These are phyloP conservation scores for Paspalum notatum DNA, from an alignment of 176 grass and related monocot genomes.

Conservation along the genomic window DNA sequence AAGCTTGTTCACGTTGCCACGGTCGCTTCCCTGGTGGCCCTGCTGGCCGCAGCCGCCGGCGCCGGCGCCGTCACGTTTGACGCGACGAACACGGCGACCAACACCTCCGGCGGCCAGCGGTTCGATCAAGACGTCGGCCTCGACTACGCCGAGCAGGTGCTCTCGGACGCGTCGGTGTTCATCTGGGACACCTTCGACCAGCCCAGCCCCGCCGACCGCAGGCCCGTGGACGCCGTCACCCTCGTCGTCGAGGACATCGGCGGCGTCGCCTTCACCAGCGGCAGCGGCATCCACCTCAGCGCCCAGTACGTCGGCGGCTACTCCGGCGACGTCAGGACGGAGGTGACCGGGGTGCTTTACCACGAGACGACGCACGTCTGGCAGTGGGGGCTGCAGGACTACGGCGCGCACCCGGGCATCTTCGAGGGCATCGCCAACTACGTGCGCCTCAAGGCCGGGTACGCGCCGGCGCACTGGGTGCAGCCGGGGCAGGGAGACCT, in stretches of 20 bases:
- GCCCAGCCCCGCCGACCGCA: constrained; percentile 27
- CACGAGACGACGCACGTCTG: constrained; percentile 74
- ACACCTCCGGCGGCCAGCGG: constrained; percentile 49
- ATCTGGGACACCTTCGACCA: constrained; percentile 58
- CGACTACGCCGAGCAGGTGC: constrained; percentile 52
- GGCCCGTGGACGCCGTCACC: constrained; percentile 31
- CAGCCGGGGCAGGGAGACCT: constrained; percentile 43
- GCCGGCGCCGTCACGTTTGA: constrained; percentile 52
- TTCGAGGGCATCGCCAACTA: constrained; percentile 78
- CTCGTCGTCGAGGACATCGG: constrained; percentile 49
- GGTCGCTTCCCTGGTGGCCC: neutral
- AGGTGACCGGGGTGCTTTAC: constrained; percentile 66
- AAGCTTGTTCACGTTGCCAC: neutral
- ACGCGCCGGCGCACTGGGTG: constrained; percentile 59
- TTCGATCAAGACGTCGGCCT: constrained; percentile 52
- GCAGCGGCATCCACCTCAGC: constrained; percentile 48
- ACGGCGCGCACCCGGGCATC: constrained; percentile 15
- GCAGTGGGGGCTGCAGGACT: constrained; percentile 55
- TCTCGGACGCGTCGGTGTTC: constrained; percentile 58
- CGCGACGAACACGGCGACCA: constrained; percentile 45
- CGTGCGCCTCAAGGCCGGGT: constrained; percentile 52
- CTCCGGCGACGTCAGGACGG: constrained; percentile 37
- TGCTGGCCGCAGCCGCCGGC: neutral
- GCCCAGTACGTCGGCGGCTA: constrained; percentile 52
- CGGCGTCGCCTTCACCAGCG: constrained; percentile 45